Percentiles rank a stretch among this genome's conserved stretches.
Evolutionary conservation across 805 yeast species (phyloP).

Genomic region (Blastobotrys chiropterorum): DNA sequence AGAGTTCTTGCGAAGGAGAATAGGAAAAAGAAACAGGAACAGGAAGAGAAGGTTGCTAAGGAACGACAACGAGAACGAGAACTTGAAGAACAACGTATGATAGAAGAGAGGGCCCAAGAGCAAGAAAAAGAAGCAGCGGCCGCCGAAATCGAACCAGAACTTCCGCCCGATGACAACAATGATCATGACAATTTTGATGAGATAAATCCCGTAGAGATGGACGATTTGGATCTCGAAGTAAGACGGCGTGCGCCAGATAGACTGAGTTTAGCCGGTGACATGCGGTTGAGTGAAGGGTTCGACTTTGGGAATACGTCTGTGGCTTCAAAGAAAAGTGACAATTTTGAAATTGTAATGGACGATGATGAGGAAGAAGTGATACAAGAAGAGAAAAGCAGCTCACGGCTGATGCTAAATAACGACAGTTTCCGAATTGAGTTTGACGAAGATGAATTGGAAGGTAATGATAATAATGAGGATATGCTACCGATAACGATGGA

Average conservation of each 20-base stretch:
- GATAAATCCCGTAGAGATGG: not conserved
- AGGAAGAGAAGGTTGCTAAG: not conserved
- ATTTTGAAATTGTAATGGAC: not conserved
- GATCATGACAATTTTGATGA: not conserved
- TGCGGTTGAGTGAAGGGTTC: slow-evolving; percentile 7
- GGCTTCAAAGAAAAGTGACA: not conserved
- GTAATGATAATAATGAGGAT: not conserved
- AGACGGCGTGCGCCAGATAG: not conserved
- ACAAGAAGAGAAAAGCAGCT: not conserved
- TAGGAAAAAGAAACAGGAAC: not conserved
- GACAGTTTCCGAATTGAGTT: slow-evolving; percentile 1
- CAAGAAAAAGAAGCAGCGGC: not conserved
- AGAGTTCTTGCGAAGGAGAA: slow-evolving; percentile 18
- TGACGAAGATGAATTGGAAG: slow-evolving; percentile 1
- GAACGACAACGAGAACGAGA: not conserved
- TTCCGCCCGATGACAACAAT: not conserved
- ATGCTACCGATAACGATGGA: slow-evolving; percentile 4
- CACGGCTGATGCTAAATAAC: not conserved
- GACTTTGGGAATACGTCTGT: not conserved
- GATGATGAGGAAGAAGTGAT: not conserved
- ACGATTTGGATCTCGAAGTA: not conserved
- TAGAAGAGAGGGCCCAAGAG: not conserved
- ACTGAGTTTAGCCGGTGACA: slow-evolving; percentile 2
- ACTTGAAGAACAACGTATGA: not conserved
- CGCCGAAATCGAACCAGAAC: not conserved